phyloP scores from a whole-genome alignment of 805 yeast species.

The Priceomyces medius region DNA sequence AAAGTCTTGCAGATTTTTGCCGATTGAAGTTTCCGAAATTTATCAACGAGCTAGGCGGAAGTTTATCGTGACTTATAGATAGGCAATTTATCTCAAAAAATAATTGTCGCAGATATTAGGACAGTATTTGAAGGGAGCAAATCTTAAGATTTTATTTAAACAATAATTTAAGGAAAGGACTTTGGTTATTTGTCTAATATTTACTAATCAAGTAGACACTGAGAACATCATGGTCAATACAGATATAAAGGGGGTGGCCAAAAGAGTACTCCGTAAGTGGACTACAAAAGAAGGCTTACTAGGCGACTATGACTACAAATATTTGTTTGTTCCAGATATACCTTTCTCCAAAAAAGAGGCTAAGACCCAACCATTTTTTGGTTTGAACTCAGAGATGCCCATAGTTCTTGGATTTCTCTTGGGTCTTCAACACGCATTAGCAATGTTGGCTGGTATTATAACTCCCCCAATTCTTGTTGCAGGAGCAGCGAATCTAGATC shows the following conservation, averaged over 20 bases:
- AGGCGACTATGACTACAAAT: conserved; percentile 85
- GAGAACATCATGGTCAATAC: conserved; percentile 5
- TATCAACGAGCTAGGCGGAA: too few relatives aligned
- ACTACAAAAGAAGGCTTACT: conserved; percentile 77
- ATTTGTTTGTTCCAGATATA: conserved; percentile 74
- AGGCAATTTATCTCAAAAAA: too few relatives aligned
- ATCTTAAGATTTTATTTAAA: too few relatives aligned
- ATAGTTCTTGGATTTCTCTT: conserved; percentile 69
- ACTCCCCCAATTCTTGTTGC: conserved; percentile 80
- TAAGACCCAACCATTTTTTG: conserved; percentile 77
- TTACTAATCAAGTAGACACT: too few relatives aligned
- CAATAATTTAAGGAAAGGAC: too few relatives aligned
- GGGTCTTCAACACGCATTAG: conserved; percentile 83
- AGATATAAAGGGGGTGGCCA: conserved; percentile 14
- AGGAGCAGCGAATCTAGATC: conserved; percentile 55
- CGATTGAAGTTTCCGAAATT: too few relatives aligned
- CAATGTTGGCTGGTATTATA: conserved; percentile 91
- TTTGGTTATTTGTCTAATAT: too few relatives aligned
- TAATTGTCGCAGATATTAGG: too few relatives aligned
- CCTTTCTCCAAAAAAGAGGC: conserved; percentile 56
- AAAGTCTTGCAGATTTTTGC: too few relatives aligned
- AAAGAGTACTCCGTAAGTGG: conserved; percentile 40
- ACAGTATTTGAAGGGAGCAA: too few relatives aligned
- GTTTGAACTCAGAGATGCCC: conserved; percentile 78
- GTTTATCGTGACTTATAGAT: too few relatives aligned